Conservation (phyloP, 768 basidiomycete genomes). For the Leucosporidium scottii region DNA sequence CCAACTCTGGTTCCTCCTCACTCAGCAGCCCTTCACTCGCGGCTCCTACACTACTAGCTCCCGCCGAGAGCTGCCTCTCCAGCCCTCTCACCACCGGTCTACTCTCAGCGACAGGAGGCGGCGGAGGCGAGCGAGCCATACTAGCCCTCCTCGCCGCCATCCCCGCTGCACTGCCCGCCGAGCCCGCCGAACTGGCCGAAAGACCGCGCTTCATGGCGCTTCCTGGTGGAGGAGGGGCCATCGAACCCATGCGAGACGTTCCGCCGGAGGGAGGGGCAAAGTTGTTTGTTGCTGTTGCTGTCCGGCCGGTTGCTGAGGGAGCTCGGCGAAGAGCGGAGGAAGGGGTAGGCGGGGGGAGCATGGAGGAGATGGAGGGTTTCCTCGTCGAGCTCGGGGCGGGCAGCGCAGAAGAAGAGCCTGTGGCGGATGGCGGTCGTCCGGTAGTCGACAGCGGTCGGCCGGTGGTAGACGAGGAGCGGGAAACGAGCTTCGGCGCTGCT, state of each 20-base stretch:
- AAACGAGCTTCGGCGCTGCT: no score
- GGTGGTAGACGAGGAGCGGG: no score
- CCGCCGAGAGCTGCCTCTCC: neutral
- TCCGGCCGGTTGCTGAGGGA: no score
- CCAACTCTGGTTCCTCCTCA: neutral
- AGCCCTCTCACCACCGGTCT: neutral
- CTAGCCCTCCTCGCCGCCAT: neutral
- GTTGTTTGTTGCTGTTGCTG: neutral
- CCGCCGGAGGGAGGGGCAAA: neutral
- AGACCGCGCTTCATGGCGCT: neutral
- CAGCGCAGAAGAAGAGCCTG: conserved; percentile 48
- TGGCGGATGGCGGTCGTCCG: conserved; percentile 42
- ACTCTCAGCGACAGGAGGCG: neutral
- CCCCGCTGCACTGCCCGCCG: neutral
- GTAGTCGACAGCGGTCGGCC: no score
- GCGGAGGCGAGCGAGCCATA: neutral
- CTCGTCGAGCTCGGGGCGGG: neutral
- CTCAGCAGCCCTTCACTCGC: neutral
- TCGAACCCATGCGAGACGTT: neutral
- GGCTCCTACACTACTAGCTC: neutral
- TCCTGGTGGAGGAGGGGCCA: neutral
- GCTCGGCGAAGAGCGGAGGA: conserved; percentile 13
- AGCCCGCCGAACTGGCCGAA: neutral
- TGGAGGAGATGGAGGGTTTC: neutral
- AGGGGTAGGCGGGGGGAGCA: conserved; percentile 4